Conservation (phyloP, 2,329 filamentous ascomycete species). For the Colletotrichum sp. region DNA sequence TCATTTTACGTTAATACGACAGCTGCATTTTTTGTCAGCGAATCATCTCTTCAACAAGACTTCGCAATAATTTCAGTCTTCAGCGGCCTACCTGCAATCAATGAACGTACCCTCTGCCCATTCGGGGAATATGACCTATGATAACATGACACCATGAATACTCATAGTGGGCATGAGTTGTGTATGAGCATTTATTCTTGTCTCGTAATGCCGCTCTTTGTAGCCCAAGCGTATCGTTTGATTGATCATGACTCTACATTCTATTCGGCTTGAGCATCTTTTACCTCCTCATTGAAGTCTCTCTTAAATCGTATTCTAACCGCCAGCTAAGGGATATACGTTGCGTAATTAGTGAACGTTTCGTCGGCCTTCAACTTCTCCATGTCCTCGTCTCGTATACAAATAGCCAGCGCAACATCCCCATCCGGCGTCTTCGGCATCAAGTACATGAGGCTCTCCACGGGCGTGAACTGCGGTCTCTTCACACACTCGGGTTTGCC, state of each 20-base stretch:
- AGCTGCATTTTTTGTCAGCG: background rate
- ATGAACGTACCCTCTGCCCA: background rate
- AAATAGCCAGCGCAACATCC: constrained; percentile 47
- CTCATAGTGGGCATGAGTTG: background rate
- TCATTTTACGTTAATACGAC: background rate
- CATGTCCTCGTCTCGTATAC: constrained; percentile 53
- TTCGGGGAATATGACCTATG: accelerated
- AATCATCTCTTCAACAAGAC: background rate
- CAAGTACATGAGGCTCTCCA: constrained; percentile 55
- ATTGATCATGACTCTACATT: background rate
- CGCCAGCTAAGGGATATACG: constrained; percentile 27
- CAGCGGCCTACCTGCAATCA: background rate
- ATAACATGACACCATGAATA: background rate
- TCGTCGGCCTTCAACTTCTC: constrained; percentile 44
- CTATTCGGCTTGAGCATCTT: background rate
- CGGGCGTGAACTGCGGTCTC: constrained; percentile 48
- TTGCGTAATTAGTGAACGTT: constrained; percentile 43
- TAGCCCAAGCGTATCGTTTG: accelerated
- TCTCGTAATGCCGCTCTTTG: background rate
- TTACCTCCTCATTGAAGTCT: accelerated
- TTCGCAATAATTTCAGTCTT: background rate
- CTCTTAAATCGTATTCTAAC: background rate
- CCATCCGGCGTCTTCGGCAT: constrained; percentile 49
- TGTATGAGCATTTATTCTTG: background rate
- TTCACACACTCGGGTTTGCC: constrained; percentile 52